Evolutionary conservation across 2,329 filamentous ascomycete genomes (phyloP), one percentile per base, ranked within the genome.

Genomic region (Nemania serpens): DNA sequence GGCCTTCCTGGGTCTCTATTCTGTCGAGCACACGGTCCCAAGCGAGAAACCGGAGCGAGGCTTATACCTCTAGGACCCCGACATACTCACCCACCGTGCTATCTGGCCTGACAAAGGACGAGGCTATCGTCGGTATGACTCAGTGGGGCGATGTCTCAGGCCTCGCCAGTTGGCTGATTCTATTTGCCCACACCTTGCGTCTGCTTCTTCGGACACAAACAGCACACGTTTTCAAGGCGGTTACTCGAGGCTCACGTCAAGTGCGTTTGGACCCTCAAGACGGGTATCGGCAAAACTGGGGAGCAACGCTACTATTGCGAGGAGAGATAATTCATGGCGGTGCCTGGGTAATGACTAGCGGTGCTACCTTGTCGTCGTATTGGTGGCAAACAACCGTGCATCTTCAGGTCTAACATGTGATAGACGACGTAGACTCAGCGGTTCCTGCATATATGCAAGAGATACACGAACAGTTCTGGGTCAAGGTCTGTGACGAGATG

Each of bases 101-200:
- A 52, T 51, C 43, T 45, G 17, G 42, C 55, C 25, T 54, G 45
- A 63, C 54, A 59, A 65, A 62, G 65, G 63, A 51, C 52, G 50
- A 69, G 70, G 70, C 64, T 72, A 72, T 62, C 43, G 52, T 72
- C 70, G 69, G 70, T 61, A 66, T 61, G 66, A 68, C 59, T 64
- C 59, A 59, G 63, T 59, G 64, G 64, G 66, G 63, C 67, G 52
- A 52, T 69, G 64, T 67, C 64, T 67, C 61, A 61, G 53, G 59
- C 25, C 55, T 64, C 61, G 57, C 45, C 59, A 64, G 56, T 61
- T 48, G 49, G 29, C 29, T 25, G 45, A 62, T 61, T 45, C 58
- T 59, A 59, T 60, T 61, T 61, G 56, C 55, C 55, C 64, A 52
- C 62, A 64, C 34, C 47, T 55, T 59, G 48, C 53, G 34, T 58